These are phyloP conservation scores for Rhodamnia rubescens DNA, from an alignment of 345 rosid species.

Conservation along the genomic window DNA sequence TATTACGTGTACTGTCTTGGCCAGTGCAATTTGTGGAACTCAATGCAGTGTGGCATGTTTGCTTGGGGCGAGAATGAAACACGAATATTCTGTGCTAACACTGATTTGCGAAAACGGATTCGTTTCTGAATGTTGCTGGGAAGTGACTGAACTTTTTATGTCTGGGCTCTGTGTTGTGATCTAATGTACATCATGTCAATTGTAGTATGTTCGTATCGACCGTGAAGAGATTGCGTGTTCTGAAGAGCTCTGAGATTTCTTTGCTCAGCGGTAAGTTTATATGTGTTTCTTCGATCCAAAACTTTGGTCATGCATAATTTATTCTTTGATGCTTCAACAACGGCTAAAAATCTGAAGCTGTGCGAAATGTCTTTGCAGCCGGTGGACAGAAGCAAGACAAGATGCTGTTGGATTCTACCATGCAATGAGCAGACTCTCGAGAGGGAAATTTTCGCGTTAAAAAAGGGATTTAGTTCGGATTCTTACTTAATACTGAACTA, in stretches of 20 bases:
- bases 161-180: background rate
- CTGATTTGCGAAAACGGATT: background rate
- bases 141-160: background rate
- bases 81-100: background rate
- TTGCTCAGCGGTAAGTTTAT: slow-evolving; percentile 27
- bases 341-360: background rate
- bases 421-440: background rate
- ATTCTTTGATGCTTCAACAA: background rate
- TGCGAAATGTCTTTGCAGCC: background rate
- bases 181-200: background rate
- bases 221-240: slow-evolving; percentile 81
- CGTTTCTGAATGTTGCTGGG: background rate
- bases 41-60: background rate
- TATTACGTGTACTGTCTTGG: background rate
- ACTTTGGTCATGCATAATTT: background rate
- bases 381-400: background rate
- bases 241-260: slow-evolving; percentile 74
- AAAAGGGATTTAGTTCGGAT: background rate
- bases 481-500: background rate
- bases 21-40: background rate
- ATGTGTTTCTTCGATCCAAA: background rate
- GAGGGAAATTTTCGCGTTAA: background rate
- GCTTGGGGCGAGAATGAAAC: background rate
- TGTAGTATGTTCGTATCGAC: slow-evolving; percentile 85
- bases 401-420: background rate